phyloP scores from a whole-genome alignment of 2,329 filamentous ascomycete genomes.

The Aspergillus sp. region DNA sequence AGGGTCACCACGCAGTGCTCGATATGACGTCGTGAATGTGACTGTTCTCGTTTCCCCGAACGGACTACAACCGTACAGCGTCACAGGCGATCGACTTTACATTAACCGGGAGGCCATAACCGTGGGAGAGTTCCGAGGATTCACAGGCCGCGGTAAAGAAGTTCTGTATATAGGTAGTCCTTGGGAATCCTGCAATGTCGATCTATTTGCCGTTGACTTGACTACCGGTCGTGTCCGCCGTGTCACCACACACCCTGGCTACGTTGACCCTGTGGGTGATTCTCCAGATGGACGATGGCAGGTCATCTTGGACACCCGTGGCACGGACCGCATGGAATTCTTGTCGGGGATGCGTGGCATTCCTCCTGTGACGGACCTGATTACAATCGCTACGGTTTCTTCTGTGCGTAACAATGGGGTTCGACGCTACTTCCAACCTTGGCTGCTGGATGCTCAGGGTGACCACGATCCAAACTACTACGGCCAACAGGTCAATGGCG shows the following conservation, averaged over 20 bases:
- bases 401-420: constrained; percentile 50
- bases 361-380: constrained; percentile 46
- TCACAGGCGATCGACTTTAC: constrained; percentile 29
- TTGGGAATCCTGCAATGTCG: constrained; percentile 48
- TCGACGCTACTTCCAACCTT: constrained; percentile 51
- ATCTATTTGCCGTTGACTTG: constrained; percentile 47
- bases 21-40: constrained; percentile 47
- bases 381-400: constrained; percentile 31
- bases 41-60: constrained; percentile 36
- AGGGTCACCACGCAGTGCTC: constrained; percentile 31
- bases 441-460: constrained; percentile 47
- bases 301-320: constrained; percentile 49
- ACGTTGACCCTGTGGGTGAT: constrained; percentile 47
- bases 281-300: constrained; percentile 49
- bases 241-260: constrained; percentile 49
- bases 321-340: constrained; percentile 46
- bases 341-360: constrained; percentile 43
- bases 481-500: constrained; percentile 48
- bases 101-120: constrained; percentile 35
- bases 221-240: constrained; percentile 45
- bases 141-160: constrained; percentile 46
- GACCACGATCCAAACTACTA: constrained; percentile 48
- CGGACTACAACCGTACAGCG: constrained; percentile 21
- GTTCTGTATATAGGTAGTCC: constrained; percentile 46
- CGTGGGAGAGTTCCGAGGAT: constrained; percentile 50